These are phyloP conservation scores for Boletus rubroflammeus DNA, from an alignment of 768 basidiomycete species.

Conservation along the genomic window DNA sequence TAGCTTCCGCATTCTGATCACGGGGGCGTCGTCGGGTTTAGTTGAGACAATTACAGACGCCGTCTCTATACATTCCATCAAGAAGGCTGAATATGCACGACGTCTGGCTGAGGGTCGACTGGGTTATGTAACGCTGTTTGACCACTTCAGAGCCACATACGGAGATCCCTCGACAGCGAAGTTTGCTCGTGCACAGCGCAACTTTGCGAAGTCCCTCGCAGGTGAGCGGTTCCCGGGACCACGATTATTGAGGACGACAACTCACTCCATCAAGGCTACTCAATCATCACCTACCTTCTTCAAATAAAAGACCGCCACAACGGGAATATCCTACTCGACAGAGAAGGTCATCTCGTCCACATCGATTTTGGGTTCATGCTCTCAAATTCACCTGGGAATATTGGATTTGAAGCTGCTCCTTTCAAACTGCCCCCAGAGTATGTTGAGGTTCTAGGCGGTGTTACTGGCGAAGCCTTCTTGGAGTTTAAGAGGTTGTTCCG, in stretches of 20 bases:
- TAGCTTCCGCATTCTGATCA: slow-evolving; percentile 95
- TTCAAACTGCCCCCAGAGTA: slow-evolving; percentile 97
- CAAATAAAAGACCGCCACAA: slow-evolving; percentile 99
- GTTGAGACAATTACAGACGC: slow-evolving; percentile 99
- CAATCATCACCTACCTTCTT: slow-evolving; percentile 91
- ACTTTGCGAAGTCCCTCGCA: slow-evolving; percentile 90
- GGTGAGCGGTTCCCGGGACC: slow-evolving; percentile 38
- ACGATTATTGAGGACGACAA: background rate
- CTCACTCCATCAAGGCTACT: slow-evolving; percentile 62
- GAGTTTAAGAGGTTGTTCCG: slow-evolving; percentile 88
- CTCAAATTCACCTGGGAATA: slow-evolving; percentile 93
- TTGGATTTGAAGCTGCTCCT: slow-evolving; percentile 98
- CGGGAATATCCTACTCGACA: slow-evolving; percentile 94
- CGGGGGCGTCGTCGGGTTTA: slow-evolving; percentile 86
- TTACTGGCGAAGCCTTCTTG: slow-evolving; percentile 66
- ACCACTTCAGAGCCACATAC: slow-evolving; percentile 90
- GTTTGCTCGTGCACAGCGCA: slow-evolving; percentile 85
- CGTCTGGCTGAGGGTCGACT: slow-evolving; percentile 75
- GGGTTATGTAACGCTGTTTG: slow-evolving; percentile 83
- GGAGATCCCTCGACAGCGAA: slow-evolving; percentile 85
- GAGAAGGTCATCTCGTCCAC: slow-evolving; percentile 91
- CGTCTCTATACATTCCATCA: slow-evolving; percentile 98
- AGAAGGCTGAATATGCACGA: slow-evolving; percentile 96
- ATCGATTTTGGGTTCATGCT: slow-evolving; percentile 99
- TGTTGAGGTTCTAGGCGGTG: slow-evolving; percentile 90